A percentile compares a stretch with the other conserved stretches of the same genome.
These are phyloP conservation scores for Schwanniomyces occidentalis DNA, from an alignment of 805 yeast genomes.

Conservation along the genomic window DNA sequence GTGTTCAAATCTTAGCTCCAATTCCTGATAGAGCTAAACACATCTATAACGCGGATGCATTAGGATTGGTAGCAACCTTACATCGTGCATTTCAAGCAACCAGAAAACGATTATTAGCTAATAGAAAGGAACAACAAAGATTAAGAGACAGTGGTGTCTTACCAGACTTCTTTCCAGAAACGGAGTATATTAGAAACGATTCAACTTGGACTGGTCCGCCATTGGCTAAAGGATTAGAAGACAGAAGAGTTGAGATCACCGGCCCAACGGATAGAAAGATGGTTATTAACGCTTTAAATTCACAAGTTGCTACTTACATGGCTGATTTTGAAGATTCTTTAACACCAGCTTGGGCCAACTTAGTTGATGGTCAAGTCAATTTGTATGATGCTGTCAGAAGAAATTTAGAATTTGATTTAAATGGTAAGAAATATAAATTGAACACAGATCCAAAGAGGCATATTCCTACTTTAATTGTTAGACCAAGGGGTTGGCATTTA, in stretches of 20 bases:
- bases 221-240: slow-evolving; percentile 69
- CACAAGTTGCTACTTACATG: slow-evolving; percentile 80
- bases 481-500: slow-evolving; percentile 91
- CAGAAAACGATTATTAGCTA: slow-evolving; percentile 58
- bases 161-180: slow-evolving; percentile 67
- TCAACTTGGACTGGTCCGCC: slow-evolving; percentile 76
- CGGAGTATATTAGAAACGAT: slow-evolving; percentile 67
- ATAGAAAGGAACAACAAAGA: slow-evolving; percentile 62
- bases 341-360: slow-evolving; percentile 80
- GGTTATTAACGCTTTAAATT: slow-evolving; percentile 80
- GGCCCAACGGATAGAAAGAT: slow-evolving; percentile 85
- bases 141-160: slow-evolving; percentile 61
- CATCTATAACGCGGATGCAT: slow-evolving; percentile 60
- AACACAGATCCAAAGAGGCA: slow-evolving; percentile 51
- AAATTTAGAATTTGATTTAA: slow-evolving; percentile 45
- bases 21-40: slow-evolving; percentile 50
- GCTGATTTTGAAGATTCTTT: slow-evolving; percentile 84
- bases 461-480: slow-evolving; percentile 74
- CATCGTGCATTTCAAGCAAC: slow-evolving; percentile 70
- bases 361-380: slow-evolving; percentile 80
- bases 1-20: slow-evolving; percentile 57
- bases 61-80: slow-evolving; percentile 67
- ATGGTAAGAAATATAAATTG: slow-evolving; percentile 46
- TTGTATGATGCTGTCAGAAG: slow-evolving; percentile 74
- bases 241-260: slow-evolving; percentile 79